These are phyloP conservation scores for Pseudoperonospora humuli DNA, from an alignment of 352 stramenopile species.

Conservation along the genomic window DNA sequence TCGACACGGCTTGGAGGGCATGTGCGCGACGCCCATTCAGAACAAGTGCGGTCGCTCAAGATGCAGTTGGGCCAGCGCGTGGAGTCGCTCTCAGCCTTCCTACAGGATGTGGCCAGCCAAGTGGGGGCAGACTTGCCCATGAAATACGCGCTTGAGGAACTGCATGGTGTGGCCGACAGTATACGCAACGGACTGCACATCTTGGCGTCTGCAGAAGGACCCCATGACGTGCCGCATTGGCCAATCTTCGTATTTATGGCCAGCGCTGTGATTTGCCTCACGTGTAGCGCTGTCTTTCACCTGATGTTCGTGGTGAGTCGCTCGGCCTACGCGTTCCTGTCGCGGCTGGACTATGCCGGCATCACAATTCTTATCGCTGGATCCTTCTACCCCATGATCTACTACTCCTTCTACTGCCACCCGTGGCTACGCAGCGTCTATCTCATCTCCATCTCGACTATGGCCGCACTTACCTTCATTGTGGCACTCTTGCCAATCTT, in stretches of 20 bases:
- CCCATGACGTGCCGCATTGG: constrained; percentile 74
- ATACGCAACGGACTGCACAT: constrained; percentile 75
- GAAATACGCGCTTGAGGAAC: constrained; percentile 69
- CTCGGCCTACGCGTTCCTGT: constrained; percentile 65
- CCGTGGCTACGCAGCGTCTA: constrained; percentile 55
- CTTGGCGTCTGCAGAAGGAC: constrained; percentile 46
- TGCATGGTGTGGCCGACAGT: constrained; percentile 64
- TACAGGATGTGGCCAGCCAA: constrained; percentile 61
- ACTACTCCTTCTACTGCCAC: constrained; percentile 87
- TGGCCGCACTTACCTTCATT: constrained; percentile 61
- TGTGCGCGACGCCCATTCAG: constrained; percentile 33
- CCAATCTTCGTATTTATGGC: constrained; percentile 83
- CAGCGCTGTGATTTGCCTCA: constrained; percentile 75
- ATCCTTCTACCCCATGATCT: constrained; percentile 83
- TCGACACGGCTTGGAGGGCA: constrained; percentile 43
- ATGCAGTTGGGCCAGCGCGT: constrained; percentile 46
- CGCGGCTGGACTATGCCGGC: constrained; percentile 74
- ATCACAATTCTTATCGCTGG: constrained; percentile 84
- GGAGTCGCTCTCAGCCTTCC: constrained; percentile 58
- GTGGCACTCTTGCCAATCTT: constrained; percentile 69
- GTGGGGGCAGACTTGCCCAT: constrained; percentile 69
- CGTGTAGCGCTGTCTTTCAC: constrained; percentile 77
- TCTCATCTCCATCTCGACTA: constrained; percentile 52
- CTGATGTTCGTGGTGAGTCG: constrained; percentile 79
- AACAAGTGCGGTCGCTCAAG: constrained; percentile 52